A percentile compares a stretch with the other conserved stretches of the same genome.
These are phyloP conservation scores for Termitomyces sp. DNA, from an alignment of 768 basidiomycete species.

Conservation along the genomic window DNA sequence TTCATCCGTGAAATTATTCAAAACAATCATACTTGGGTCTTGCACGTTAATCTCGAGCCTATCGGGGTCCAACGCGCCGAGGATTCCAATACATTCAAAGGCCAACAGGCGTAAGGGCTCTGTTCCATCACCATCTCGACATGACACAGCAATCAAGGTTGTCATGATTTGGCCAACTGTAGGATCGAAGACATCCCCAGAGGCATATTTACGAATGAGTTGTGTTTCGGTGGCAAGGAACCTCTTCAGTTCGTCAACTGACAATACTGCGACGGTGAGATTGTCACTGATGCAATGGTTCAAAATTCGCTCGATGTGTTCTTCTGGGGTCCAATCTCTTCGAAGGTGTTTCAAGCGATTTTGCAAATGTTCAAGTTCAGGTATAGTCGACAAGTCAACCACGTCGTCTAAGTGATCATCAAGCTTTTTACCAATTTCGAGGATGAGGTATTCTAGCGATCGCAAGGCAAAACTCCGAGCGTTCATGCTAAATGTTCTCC, in stretches of 20 bases:
- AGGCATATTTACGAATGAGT: conserved; percentile 57
- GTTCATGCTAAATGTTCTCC: conserved; percentile 55
- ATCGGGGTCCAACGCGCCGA: conserved; percentile 96
- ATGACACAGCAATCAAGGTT: conserved; percentile 62
- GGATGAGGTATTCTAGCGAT: conserved; percentile 67
- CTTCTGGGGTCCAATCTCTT: conserved; percentile 42
- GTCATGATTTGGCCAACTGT: conserved; percentile 64
- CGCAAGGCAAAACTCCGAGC: conserved; percentile 50
- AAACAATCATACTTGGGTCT: conserved; percentile 65
- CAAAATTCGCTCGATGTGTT: conserved; percentile 61
- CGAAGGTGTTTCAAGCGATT: conserved; percentile 40
- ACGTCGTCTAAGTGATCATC: conserved; percentile 65
- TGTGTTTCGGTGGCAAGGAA: conserved; percentile 50
- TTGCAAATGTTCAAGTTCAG: conserved; percentile 49
- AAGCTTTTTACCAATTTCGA: conserved; percentile 53
- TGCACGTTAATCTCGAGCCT: conserved; percentile 63
- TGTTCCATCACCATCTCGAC: conserved; percentile 72
- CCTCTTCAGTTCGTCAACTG: conserved; percentile 68
- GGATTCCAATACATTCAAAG: conserved; percentile 85
- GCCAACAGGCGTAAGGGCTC: conserved; percentile 66
- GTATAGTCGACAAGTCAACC: conserved; percentile 70
- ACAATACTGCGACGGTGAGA: conserved; percentile 65
- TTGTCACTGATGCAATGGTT: conserved; percentile 79
- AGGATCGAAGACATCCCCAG: conserved; percentile 85
- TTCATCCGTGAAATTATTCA: conserved; percentile 77